Conservation (phyloP, 148 eudicot genomes). For the Vaccinium myrtillus region DNA sequence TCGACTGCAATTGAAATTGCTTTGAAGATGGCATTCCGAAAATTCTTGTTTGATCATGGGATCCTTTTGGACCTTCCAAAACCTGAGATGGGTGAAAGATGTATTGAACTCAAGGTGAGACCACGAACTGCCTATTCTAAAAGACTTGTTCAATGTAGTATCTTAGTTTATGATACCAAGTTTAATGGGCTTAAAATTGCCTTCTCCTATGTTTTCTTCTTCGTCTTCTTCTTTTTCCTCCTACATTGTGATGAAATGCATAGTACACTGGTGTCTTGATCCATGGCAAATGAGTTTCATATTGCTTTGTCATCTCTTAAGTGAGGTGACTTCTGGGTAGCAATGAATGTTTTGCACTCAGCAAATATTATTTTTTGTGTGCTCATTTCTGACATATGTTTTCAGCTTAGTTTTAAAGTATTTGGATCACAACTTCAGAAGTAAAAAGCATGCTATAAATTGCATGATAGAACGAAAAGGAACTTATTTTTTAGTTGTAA, state of each 20-base stretch:
- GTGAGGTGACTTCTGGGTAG: neutral
- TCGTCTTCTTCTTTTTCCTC: neutral
- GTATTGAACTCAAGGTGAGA: constrained; percentile 70
- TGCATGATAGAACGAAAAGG: neutral
- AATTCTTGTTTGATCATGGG: constrained; percentile 68
- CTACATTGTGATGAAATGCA: too few species aligned
- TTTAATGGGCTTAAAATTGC: neutral
- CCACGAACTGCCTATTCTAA: neutral
- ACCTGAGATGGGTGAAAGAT: constrained; percentile 23
- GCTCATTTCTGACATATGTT: neutral
- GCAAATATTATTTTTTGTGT: neutral
- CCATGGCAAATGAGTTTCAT: too few species aligned
- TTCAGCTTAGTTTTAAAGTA: neutral
- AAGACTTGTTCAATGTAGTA: neutral
- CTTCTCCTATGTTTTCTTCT: neutral
- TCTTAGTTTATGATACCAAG: neutral
- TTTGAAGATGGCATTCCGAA: constrained; percentile 95
- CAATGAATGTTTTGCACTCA: neutral
- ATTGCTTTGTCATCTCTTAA: too few species aligned
- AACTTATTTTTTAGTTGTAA: neutral
- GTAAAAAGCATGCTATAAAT: neutral
- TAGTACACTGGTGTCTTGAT: too few species aligned
- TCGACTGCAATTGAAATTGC: constrained; percentile 97
- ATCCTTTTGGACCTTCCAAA: constrained; percentile 28
- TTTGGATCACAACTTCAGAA: neutral